Base-by-base conservation (phyloP, 2,329 filamentous ascomycete species). In the Aureobasidium sp. region DNA sequence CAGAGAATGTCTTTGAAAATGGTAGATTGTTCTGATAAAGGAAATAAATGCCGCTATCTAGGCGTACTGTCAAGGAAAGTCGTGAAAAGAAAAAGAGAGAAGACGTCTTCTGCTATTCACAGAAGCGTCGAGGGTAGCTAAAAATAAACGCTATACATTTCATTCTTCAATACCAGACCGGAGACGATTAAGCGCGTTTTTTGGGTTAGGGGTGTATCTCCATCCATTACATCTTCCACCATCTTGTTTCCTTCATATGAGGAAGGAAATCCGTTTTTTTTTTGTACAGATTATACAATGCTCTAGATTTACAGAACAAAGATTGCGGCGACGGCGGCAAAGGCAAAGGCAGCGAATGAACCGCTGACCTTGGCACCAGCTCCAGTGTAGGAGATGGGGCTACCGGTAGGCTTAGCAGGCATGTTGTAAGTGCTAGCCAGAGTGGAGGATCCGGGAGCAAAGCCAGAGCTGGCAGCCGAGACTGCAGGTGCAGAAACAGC, bases 291-390 rank as follows among this genome's bases (percentile, higher is more conserved):
- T 59, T 23, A 53, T 16, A 13, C 45, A 31, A 43, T 53, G 59
- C 48, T 53, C 33, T 53, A 42, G 25, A 51, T 68, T 66, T 71
- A 73, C 61, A 73, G 66, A 38, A 70, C 59, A 33, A 73, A 67
- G 55, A 71, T 64, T 64, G 69, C 71, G 43, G 66, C 70, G 27
- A 69, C 48, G 36, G 66, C 69, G 42, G 65, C 72, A n/a, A 74
- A 16, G 11, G 67, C 68, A 25, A 72, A 25, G 43, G 69, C 68
- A 59, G 59, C 67, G 40, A 70, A 31, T 29, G 67, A 67, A 29
- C 56, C 61, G 25, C 68, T 70, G 23, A 67, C 65, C 36, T 71
- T 62, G 68, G 65, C 64, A 18, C 69, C 67, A 54, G 66, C 72
- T 53, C 67, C 69, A 50, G 67, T 71, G 69, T 69, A 74, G 18